Percentiles rank a stretch among this genome's conserved stretches.
Evolutionary conservation across 495 filamentous ascomycete species (phyloP).

Genomic region (Saxophila tyrrhenica): DNA sequence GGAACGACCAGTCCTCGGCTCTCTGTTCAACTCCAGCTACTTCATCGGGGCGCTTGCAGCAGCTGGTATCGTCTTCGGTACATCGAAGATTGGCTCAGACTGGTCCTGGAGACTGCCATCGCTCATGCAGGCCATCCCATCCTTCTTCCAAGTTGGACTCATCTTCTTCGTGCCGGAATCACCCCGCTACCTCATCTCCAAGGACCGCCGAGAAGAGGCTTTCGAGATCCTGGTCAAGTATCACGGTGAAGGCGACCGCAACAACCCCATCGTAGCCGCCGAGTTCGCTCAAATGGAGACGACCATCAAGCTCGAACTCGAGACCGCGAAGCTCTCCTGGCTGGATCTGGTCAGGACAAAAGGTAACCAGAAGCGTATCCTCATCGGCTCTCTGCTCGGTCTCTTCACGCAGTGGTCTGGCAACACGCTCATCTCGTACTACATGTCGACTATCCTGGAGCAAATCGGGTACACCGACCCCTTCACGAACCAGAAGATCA

Average conservation of each 20-base stretch:
- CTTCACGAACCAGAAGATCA: slow-evolving; percentile 15
- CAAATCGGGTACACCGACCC: slow-evolving; percentile 19
- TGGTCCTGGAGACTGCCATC: slow-evolving; percentile 58
- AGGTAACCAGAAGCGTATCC: slow-evolving; percentile 25
- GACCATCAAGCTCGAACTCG: slow-evolving; percentile 23
- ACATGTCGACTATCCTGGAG: slow-evolving; percentile 14
- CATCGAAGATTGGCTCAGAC: slow-evolving; percentile 36
- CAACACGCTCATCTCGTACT: slow-evolving; percentile 23
- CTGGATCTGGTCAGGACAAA: slow-evolving; percentile 13
- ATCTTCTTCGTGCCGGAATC: slow-evolving; percentile 31
- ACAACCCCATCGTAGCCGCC: slow-evolving; percentile 46
- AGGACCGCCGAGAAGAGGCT: slow-evolving; percentile 18
- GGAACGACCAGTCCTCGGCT: slow-evolving; percentile 53
- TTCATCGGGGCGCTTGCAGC: slow-evolving; percentile 53
- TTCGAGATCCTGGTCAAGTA: slow-evolving; percentile 16
- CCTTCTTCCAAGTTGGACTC: slow-evolving; percentile 45
- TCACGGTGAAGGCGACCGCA: slow-evolving; percentile 45
- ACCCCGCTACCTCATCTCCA: slow-evolving; percentile 11
- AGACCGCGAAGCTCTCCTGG: slow-evolving; percentile 20
- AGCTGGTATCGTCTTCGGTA: slow-evolving; percentile 45
- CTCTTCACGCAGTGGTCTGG: slow-evolving; percentile 27
- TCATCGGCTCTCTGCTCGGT: slow-evolving; percentile 28
- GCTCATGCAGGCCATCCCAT: slow-evolving; percentile 43
- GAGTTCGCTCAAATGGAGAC: slow-evolving; percentile 36
- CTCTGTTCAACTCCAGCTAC: slow-evolving; percentile 55